These are phyloP conservation scores for Mytilinidion resinicola DNA, from an alignment of 495 filamentous ascomycete species.

Conservation along the genomic window DNA sequence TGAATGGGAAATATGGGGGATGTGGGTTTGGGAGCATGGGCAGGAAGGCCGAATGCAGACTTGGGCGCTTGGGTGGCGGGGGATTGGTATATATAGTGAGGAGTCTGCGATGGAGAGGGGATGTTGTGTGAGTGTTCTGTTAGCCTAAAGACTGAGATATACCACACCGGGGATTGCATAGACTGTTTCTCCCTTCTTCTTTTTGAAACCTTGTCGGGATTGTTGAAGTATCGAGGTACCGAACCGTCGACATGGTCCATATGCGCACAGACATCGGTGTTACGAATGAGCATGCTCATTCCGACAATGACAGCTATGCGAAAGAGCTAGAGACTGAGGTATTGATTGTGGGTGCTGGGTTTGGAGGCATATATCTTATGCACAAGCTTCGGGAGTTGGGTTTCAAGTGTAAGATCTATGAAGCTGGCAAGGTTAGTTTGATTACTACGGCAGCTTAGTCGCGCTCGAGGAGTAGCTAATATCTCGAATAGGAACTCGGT, in stretches of 20 bases:
- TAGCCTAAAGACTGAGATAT: too few species aligned
- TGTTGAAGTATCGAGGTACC: neutral
- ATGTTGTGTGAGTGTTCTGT: too few species aligned
- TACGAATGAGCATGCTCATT: neutral
- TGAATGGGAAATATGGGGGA: too few species aligned
- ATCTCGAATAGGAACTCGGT: constrained; percentile 33
- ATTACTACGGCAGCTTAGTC: constrained; percentile 11
- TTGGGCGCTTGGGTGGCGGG: too few species aligned
- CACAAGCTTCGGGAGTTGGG: constrained; percentile 39
- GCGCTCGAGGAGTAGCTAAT: neutral
- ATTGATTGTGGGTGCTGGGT: constrained; percentile 34
- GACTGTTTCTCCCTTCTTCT: too few species aligned
- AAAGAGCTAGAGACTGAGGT: constrained; percentile 26
- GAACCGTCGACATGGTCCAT: constrained; percentile 5
- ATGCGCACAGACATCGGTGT: constrained; percentile 24
- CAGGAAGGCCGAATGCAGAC: too few species aligned
- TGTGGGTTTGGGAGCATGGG: too few species aligned
- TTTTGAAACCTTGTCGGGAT: too few species aligned
- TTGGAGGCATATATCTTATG: constrained; percentile 40
- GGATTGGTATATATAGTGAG: too few species aligned
- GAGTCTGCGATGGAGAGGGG: too few species aligned
- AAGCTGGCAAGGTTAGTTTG: constrained; percentile 31
- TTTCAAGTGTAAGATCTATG: constrained; percentile 39
- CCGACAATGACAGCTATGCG: constrained; percentile 6
- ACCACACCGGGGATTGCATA: too few species aligned